Evolutionary conservation across 805 yeast genomes (phyloP), one percentile per base, ranked within the genome.

Genomic region (Hermanozyma aechmeae): DNA sequence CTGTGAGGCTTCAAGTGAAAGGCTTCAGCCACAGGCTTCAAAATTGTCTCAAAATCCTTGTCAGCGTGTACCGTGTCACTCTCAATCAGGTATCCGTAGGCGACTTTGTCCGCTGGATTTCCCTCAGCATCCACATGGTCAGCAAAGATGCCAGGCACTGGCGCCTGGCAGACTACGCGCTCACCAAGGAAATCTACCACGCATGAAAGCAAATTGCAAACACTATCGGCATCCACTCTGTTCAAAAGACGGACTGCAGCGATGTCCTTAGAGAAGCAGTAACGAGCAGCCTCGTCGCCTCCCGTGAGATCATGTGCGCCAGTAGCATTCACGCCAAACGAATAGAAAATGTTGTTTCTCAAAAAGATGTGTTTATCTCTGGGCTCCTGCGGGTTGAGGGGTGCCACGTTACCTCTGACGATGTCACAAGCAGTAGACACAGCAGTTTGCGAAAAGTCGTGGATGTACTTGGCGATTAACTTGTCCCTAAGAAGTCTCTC

Each of bases 141-240:
- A 31, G 71, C 62, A 53, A 81, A 78, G 32, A 81, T 73, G 35
- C 97, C 97, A 11, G 98, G 98, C 25, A 89, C 94, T 9, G 96
- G 95, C 10, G 95, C 83, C 61, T 89, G 97, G 52, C 94, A 84
- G 22, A 89, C 69, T 21, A 89, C 65, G 53, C 97, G 73, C 45
- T 75, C 79, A 37, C 97, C 98, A 48, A 82, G 76, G 58, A 73
- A 89, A 54, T 89, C 97, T 32, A 89, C 83, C 34, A 86, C 68
- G n/a, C 87, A 69, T 4, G 96, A 82, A 43, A 83, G 72, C 35
- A 89, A 64, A 29, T 79, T 78, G 46, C 75, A 72, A 23, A 86
- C 64, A 25, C 77, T 83, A 8, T 58, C 58, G 19, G 73, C 48
- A 43, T 80, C 84, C 25, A 79, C 56, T 42, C 74, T 64, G 59